Evolutionary conservation across 163 green algal species (phyloP).

Genomic region (Scenedesmus sp.): DNA sequence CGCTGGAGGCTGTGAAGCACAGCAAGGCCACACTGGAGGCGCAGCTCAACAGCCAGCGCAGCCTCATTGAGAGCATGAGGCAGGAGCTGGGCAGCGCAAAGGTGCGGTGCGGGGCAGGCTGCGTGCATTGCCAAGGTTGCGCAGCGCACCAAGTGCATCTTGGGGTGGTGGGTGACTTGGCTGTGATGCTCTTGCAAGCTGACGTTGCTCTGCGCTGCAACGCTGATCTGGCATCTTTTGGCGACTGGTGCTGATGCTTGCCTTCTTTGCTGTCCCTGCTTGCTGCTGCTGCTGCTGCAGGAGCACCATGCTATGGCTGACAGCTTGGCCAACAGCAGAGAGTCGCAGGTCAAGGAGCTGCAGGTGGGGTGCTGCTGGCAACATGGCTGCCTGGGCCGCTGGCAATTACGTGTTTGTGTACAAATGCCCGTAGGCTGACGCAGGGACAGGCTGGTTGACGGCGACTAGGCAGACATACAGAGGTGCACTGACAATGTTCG

Average conservation of each 20-base stretch:
- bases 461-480: no score
- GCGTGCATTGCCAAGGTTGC: no score
- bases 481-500: not conserved
- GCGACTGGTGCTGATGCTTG: not conserved
- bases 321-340: slow-evolving; percentile 57
- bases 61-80: slow-evolving; percentile 72
- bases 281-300: slow-evolving; percentile 27
- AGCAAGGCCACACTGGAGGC: slow-evolving; percentile 76
- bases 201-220: no score
- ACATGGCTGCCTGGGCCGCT: no score
- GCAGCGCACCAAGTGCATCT: no score
- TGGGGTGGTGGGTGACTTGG: no score
- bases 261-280: not conserved
- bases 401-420: no score
- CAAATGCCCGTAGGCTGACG: no score
- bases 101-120: no score
- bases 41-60: slow-evolving; percentile 70
- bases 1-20: slow-evolving; percentile 77
- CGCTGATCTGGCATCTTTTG: not conserved
- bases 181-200: no score
- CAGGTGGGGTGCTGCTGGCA: slow-evolving; percentile 35
- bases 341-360: slow-evolving; percentile 57
- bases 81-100: slow-evolving; percentile 76
- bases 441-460: no score
- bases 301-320: slow-evolving; percentile 76